Evolutionary conservation across 192 early-diverging fungal species (phyloP).

Genomic region (Podila epicladia): DNA sequence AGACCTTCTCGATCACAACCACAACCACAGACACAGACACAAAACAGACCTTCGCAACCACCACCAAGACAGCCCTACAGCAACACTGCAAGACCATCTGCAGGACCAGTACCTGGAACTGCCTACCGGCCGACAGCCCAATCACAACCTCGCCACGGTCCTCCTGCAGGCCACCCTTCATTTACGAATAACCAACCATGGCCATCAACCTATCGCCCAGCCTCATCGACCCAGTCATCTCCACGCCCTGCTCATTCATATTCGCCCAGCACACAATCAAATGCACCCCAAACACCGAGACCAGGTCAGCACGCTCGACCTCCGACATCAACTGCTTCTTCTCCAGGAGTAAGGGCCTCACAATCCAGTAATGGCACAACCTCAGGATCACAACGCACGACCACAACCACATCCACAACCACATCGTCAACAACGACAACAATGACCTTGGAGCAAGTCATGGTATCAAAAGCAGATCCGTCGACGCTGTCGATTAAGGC

Average conservation of each 20-base stretch:
- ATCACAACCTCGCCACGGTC: too few relatives aligned
- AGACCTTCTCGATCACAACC: constrained; percentile 19
- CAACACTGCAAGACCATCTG: too few relatives aligned
- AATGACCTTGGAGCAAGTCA: constrained; percentile 40
- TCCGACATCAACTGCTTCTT: not conserved
- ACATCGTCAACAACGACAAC: constrained; percentile 7
- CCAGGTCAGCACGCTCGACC: not conserved
- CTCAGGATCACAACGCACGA: constrained; percentile 1
- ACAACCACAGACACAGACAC: constrained; percentile 20
- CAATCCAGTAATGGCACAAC: not conserved
- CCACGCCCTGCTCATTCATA: not conserved
- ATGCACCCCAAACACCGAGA: not conserved
- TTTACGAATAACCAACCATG: not conserved
- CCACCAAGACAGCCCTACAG: not conserved
- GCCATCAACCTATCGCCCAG: not conserved
- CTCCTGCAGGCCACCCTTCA: too few relatives aligned
- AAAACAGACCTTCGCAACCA: constrained; percentile 9
- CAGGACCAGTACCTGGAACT: too few relatives aligned
- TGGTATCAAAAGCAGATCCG: constrained; percentile 59
- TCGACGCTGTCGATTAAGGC: constrained; percentile 69
- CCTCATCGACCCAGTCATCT: not conserved
- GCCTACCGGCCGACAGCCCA: too few relatives aligned
- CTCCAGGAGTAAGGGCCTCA: not conserved
- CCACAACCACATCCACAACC: constrained; percentile 6
- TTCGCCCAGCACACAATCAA: not conserved